These are phyloP conservation scores for Kwoniella europaea DNA, from an alignment of 768 basidiomycete species.

Conservation along the genomic window DNA sequence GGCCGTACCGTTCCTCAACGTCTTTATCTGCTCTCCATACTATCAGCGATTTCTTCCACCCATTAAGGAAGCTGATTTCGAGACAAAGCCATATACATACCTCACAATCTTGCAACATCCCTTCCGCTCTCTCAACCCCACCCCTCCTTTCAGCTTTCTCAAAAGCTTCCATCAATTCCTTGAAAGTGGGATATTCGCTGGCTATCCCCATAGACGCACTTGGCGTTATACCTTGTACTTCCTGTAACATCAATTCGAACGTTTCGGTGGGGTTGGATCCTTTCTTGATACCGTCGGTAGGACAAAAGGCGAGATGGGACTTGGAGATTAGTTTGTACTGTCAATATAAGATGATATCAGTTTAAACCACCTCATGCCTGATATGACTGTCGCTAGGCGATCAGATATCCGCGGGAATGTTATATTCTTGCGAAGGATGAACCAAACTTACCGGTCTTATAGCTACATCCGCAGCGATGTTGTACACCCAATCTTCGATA, in stretches of 20 bases:
- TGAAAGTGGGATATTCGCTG: constrained; percentile 43
- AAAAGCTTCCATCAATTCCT: constrained; percentile 52
- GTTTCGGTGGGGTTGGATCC: constrained; percentile 35
- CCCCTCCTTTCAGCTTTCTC: constrained; percentile 48
- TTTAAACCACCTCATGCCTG: not conserved
- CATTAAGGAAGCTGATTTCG: not conserved
- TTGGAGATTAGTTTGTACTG: constrained; percentile 54
- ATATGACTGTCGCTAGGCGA: too few relatives aligned
- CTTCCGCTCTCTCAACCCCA: constrained; percentile 31
- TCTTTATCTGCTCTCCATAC: constrained; percentile 31
- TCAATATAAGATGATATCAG: not conserved
- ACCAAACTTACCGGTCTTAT: constrained; percentile 47
- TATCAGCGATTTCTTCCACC: not conserved
- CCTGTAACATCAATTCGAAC: constrained; percentile 56
- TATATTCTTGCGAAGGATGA: not conserved
- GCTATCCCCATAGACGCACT: constrained; percentile 50
- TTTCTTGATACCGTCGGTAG: constrained; percentile 43
- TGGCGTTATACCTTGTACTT: constrained; percentile 54
- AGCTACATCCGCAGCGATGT: constrained; percentile 52
- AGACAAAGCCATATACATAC: constrained; percentile 31
- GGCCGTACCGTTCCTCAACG: constrained; percentile 39
- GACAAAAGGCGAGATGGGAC: constrained; percentile 54
- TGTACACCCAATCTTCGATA: constrained; percentile 52
- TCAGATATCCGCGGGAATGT: not conserved
- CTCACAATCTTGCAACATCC: constrained; percentile 47